Conservation (phyloP, 192 early-diverging fungal genomes). For the Chytriomyces confervae region DNA sequence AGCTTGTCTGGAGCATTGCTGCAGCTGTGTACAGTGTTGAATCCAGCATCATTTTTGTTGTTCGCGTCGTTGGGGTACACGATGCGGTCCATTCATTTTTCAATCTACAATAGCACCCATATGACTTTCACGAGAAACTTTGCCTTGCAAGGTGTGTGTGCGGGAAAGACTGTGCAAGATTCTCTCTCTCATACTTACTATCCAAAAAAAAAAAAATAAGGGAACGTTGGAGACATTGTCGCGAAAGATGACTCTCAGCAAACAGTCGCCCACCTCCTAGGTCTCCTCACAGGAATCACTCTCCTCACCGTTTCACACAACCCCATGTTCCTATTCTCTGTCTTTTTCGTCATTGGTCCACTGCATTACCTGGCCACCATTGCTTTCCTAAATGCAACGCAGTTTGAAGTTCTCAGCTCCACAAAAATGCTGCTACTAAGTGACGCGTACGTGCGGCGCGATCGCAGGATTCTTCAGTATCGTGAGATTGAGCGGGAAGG, state of each 20-base stretch:
- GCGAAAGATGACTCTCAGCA: conserved; percentile 78
- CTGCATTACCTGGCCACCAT: conserved; percentile 62
- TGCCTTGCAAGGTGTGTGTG: conserved; percentile 54
- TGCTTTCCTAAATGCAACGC: conserved; percentile 59
- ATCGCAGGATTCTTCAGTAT: conserved; percentile 47
- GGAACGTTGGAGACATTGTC: conserved; percentile 75
- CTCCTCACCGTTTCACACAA: conserved; percentile 60
- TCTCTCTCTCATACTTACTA: no score
- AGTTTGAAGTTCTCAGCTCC: conserved; percentile 72
- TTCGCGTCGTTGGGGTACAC: conserved; percentile 66
- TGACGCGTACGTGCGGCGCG: conserved; percentile 55
- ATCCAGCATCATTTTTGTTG: conserved; percentile 56
- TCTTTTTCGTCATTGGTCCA: conserved; percentile 61
- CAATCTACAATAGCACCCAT: conserved; percentile 71
- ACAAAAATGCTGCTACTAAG: conserved; percentile 62
- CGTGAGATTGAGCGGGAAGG: conserved; percentile 46
- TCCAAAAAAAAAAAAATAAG: not conserved
- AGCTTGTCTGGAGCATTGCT: conserved; percentile 61
- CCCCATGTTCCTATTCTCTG: conserved; percentile 60
- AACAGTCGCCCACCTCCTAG: conserved; percentile 67
- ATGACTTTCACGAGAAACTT: conserved; percentile 77
- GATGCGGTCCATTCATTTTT: conserved; percentile 67
- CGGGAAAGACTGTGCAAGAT: not conserved
- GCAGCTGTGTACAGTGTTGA: conserved; percentile 64
- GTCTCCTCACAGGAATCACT: conserved; percentile 64